Base-by-base conservation (phyloP, 225 moss, liverwort and hornwort species). In the Physcomitrellopsis africana region DNA sequence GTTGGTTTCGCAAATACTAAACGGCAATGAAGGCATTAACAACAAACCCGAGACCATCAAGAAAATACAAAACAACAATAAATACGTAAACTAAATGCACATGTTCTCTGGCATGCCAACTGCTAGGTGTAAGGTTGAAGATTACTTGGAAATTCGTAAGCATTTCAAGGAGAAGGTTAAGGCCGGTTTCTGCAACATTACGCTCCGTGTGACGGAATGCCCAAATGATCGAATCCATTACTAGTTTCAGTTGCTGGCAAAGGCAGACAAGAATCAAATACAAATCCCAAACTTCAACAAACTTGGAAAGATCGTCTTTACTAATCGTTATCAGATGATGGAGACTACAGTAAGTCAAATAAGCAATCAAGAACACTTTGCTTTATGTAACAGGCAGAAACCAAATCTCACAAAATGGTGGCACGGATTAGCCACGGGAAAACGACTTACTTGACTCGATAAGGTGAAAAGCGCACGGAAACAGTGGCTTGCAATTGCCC, bases 141-240 rank as follows among this genome's bases (percentile, higher is more conserved):
- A 54, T 54, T 46, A 93, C 93, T 86, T 94, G 91, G 53, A 94
- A 94, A 67, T 94, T 88, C 8, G 91, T 89, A 5, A 94, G 87
- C 91, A 94, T 94, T 68, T 94, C 93, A 20, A 94, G 93, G 37
- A 94, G 83, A 57, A 94, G 69, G 72, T 94, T 94, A 9, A 94
- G 87, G 48, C 93, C 93, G 18, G 93, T 94, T 78, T 94, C 93
- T 5, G 93, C 93, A 72, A 94, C 93, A 79, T 94, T 94, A 20
- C 93, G 87, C 65, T 94, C 93, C n/a, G 93, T 94, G 67, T 94
- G 93, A 24, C 93, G 91, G 51, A 94, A 94, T 37, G 93, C 93
- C 93, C 93, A 94, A 26, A 94, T 94, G 49, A 94, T 94, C 2
- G 93, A 94, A 56, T 94, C 93, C 93, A 94, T 94, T 43, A 94